These are phyloP conservation scores for Sporothrix humicola DNA, from an alignment of 2,329 filamentous ascomycete genomes.

Conservation along the genomic window DNA sequence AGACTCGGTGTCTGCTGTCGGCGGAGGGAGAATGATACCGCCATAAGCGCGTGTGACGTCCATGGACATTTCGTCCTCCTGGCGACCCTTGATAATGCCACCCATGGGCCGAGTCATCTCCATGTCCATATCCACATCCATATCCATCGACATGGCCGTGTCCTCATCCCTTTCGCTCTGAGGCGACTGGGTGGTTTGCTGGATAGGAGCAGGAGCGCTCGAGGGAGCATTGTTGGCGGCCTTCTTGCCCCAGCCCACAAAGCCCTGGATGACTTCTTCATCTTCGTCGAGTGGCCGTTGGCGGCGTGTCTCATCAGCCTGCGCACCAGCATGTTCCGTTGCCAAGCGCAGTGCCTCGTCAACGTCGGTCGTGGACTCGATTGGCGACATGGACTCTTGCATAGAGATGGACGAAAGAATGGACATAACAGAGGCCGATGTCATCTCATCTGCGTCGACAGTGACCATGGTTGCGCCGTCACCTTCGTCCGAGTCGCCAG, in stretches of 20 bases:
- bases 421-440: constrained; percentile 69
- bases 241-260: constrained; percentile 73
- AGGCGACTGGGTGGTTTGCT: constrained; percentile 36
- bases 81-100: constrained; percentile 47
- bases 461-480: constrained; percentile 83
- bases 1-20: constrained; percentile 35
- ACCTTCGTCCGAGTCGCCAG: constrained; percentile 63
- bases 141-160: constrained; percentile 49
- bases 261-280: constrained; percentile 76
- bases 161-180: constrained; percentile 46
- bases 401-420: constrained; percentile 57
- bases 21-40: constrained; percentile 67
- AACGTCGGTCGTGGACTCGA: constrained; percentile 72
- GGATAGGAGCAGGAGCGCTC: neutral
- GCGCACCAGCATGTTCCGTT: constrained; percentile 68
- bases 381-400: constrained; percentile 55
- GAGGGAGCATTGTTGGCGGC: constrained; percentile 45
- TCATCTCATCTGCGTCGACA: constrained; percentile 78
- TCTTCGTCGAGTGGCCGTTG: constrained; percentile 70
- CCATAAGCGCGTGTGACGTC: constrained; percentile 87
- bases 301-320: constrained; percentile 36
- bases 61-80: constrained; percentile 78
- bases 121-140: constrained; percentile 55
- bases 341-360: constrained; percentile 81
- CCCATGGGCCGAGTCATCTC: constrained; percentile 56